These are phyloP conservation scores for Drechmeria coniospora DNA, from an alignment of 2,329 filamentous ascomycete genomes.

Conservation along the genomic window DNA sequence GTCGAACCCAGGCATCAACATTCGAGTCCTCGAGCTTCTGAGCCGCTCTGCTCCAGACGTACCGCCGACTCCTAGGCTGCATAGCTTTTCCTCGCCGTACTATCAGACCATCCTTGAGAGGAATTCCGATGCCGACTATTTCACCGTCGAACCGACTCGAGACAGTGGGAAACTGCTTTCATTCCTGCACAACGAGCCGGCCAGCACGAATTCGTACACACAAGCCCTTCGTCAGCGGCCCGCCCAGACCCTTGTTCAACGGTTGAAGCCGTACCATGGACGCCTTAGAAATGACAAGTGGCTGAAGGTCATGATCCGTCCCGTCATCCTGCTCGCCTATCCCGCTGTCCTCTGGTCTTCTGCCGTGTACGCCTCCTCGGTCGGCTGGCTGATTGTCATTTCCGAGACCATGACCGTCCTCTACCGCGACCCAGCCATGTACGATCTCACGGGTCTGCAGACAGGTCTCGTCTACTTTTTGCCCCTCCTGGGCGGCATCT, in stretches of 20 bases:
- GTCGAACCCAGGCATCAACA: too few species aligned
- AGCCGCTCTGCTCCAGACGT: too few species aligned
- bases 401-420: constrained; percentile 76
- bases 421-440: constrained; percentile 52
- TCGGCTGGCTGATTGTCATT: constrained; percentile 91
- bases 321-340: constrained; percentile 76
- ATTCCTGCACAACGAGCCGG: constrained; percentile 17
- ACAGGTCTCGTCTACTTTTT: constrained; percentile 81
- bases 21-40: too few species aligned
- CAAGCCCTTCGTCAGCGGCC: constrained; percentile 51
- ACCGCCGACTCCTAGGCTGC: constrained; percentile 1
- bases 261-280: constrained; percentile 64
- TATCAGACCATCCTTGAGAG: constrained; percentile 6
- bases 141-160: constrained; percentile 15
- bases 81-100: constrained; percentile 2
- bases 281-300: constrained; percentile 65
- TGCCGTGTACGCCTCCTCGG: constrained; percentile 68
- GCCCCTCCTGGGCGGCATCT: constrained; percentile 73
- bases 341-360: constrained; percentile 82
- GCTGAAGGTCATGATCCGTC: constrained; percentile 61
- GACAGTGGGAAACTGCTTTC: constrained; percentile 28
- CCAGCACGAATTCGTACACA: constrained; percentile 45
- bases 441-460: constrained; percentile 69
- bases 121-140: constrained; percentile 9
- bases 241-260: constrained; percentile 54